Evolutionary conservation across 1,139 yeast genomes (phyloP).

Genomic region (Diutina scorzettiae): DNA sequence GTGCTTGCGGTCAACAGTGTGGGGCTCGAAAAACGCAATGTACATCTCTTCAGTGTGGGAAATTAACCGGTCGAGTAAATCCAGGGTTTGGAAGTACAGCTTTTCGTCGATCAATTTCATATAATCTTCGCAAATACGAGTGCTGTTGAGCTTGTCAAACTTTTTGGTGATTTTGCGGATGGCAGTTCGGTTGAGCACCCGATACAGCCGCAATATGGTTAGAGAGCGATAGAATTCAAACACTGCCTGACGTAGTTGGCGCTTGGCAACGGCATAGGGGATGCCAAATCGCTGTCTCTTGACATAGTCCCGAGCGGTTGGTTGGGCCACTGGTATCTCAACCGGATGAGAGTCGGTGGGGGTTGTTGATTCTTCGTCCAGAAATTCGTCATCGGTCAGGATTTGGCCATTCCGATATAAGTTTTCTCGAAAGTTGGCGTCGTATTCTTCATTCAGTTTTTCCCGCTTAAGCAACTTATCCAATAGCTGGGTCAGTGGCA

Average conservation of each 20-base stretch:
- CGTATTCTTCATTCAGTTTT: constrained; percentile 10
- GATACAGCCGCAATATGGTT: constrained; percentile 66
- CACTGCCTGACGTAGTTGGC: constrained; percentile 65
- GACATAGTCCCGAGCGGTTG: background rate
- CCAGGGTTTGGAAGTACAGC: constrained; percentile 53
- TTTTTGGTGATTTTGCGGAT: constrained; percentile 82
- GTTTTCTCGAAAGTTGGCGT: constrained; percentile 28
- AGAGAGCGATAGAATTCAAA: constrained; percentile 72
- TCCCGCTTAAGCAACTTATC: constrained; percentile 12
- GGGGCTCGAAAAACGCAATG: constrained; percentile 51
- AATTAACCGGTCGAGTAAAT: constrained; percentile 49
- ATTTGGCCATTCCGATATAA: constrained; percentile 27
- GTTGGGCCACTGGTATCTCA: background rate
- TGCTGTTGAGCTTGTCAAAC: constrained; percentile 62
- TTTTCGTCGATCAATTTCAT: constrained; percentile 45
- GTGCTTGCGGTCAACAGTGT: constrained; percentile 54
- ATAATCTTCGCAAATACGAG: constrained; percentile 37
- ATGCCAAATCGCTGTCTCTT: background rate
- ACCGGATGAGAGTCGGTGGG: background rate
- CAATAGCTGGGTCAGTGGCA: constrained; percentile 40
- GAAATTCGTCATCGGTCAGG: constrained; percentile 9
- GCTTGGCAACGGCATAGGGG: constrained; percentile 50
- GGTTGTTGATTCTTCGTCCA: background rate
- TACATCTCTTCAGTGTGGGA: constrained; percentile 56
- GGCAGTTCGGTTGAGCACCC: constrained; percentile 74